phyloP scores from a whole-genome alignment of 1,284 basidiomycete genomes.

The Apiotrichum sp. region DNA sequence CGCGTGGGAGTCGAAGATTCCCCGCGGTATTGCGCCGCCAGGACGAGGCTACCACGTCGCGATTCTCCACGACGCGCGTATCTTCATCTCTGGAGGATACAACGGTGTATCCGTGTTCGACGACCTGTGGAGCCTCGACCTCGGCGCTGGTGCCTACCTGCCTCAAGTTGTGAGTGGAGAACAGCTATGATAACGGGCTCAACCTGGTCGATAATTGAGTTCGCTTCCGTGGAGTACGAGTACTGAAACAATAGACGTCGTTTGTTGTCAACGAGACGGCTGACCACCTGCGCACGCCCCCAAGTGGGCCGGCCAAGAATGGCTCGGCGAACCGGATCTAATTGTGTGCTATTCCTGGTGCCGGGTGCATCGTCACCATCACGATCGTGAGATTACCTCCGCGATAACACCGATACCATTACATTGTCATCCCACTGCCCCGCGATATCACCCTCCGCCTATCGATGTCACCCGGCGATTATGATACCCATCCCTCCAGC shows the following conservation, averaged over 20 bases:
- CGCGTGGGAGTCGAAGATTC: conserved; percentile 53
- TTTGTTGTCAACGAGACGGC: conserved; percentile 40
- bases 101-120: conserved; percentile 75
- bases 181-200: conserved; percentile 49
- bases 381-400: no score
- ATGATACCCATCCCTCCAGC: no score
- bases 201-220: no score
- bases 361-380: no score
- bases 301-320: conserved; percentile 5
- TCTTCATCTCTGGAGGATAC: conserved; percentile 84
- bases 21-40: conserved; percentile 61
- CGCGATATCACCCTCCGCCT: no score
- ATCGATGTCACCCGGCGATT: no score
- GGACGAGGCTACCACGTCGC: conserved; percentile 70
- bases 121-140: conserved; percentile 75
- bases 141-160: conserved; percentile 82
- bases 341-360: no score
- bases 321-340: conserved; percentile 5
- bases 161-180: conserved; percentile 70
- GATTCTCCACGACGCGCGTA: conserved; percentile 70
- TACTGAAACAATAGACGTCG: conserved; percentile 25
- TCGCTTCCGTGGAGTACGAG: no score
- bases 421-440: no score
- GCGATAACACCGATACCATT: no score
- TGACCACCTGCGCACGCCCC: conserved; percentile 10